These are phyloP conservation scores for Vigna mungo DNA, from an alignment of 306 rosid species.

Conservation along the genomic window DNA sequence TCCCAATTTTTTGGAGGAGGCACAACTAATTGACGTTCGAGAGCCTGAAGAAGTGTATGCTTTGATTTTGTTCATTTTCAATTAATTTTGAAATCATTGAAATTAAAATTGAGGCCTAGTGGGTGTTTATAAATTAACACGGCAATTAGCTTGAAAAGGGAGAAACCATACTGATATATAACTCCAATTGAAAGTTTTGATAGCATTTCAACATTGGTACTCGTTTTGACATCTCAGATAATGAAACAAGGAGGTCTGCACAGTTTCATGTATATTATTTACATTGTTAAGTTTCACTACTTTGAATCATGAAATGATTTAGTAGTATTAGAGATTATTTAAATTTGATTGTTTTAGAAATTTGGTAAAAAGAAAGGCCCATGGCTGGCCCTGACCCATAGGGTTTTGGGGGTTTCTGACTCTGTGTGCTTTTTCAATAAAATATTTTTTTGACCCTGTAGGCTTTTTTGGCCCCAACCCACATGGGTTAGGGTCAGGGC, in stretches of 20 bases:
- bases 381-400: too few relatives aligned
- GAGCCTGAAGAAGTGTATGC: conserved; percentile 96
- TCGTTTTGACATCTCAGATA: not conserved
- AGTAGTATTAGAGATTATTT: too few relatives aligned
- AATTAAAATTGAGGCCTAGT: conserved; percentile 11
- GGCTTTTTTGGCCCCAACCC: too few relatives aligned
- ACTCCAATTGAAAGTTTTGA: conserved; percentile 2
- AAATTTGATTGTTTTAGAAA: too few relatives aligned
- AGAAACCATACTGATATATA: not conserved
- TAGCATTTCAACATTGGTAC: too few relatives aligned
- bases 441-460: too few relatives aligned
- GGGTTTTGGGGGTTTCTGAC: too few relatives aligned
- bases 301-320: too few relatives aligned
- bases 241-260: conserved; percentile 2
- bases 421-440: too few relatives aligned
- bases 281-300: too few relatives aligned
- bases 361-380: too few relatives aligned
- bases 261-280: conserved; percentile 16
- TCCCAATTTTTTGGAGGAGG: conserved; percentile 76
- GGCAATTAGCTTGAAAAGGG: conserved; percentile 21
- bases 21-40: conserved; percentile 87
- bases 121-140: conserved; percentile 21
- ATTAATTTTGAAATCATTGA: conserved; percentile 29
- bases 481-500: too few relatives aligned
- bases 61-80: conserved; percentile 29